phyloP scores from a whole-genome alignment of 306 rosid genomes.

The Cercis canadensis region DNA sequence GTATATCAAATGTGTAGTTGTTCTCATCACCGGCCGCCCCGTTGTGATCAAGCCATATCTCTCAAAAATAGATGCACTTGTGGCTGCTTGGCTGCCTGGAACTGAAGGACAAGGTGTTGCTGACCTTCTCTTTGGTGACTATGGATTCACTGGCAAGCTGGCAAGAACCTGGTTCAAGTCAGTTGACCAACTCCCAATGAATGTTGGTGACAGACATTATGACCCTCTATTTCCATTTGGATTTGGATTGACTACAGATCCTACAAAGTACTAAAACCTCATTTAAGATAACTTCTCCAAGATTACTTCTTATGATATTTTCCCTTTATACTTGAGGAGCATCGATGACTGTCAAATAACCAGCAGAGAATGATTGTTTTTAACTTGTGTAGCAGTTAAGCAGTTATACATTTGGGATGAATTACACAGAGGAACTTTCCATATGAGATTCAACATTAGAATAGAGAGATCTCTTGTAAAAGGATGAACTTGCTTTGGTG shows the following conservation, averaged over 20 bases:
- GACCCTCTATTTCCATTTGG: constrained; percentile 84
- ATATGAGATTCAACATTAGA: too few species aligned
- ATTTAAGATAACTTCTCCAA: constrained; percentile 4
- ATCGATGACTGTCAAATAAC: too few species aligned
- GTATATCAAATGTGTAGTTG: constrained; percentile 65
- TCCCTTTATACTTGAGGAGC: neutral
- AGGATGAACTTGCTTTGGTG: too few species aligned
- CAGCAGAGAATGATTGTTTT: too few species aligned
- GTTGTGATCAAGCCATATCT: constrained; percentile 81
- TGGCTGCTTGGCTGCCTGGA: constrained; percentile 98
- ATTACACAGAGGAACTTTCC: too few species aligned
- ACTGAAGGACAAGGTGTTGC: constrained; percentile 95
- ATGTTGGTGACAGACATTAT: constrained; percentile 74
- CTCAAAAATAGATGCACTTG: constrained; percentile 69
- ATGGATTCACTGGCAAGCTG: constrained; percentile 79
- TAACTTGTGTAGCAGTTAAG: too few species aligned
- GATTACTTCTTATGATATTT: neutral
- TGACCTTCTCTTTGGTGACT: constrained; percentile 74
- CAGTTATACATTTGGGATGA: too few species aligned
- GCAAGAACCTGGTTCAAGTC: constrained; percentile 88
- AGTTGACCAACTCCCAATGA: constrained; percentile 83
- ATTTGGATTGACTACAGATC: constrained; percentile 72
- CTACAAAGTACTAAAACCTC: constrained; percentile 36
- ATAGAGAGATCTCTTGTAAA: too few species aligned
- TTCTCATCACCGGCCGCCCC: constrained; percentile 85